Conservation (phyloP, 73 alveolate species). For the Uronychia binucleata region DNA sequence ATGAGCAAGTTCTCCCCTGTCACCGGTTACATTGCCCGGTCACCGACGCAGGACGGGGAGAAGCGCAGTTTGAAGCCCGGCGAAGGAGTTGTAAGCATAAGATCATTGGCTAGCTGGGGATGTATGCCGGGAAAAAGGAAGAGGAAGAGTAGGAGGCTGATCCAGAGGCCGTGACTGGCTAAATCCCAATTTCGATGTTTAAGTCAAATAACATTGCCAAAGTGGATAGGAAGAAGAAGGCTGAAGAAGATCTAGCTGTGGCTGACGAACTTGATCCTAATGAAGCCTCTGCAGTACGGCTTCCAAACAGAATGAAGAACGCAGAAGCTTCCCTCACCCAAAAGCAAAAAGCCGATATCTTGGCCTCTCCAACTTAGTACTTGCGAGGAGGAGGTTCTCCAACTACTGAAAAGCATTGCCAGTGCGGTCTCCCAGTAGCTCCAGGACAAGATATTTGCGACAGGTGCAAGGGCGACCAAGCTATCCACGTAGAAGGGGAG, state of each 20-base stretch:
- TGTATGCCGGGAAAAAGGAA: background rate
- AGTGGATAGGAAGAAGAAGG: too few relatives aligned
- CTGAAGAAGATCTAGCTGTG: too few relatives aligned
- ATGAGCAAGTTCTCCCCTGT: conserved; percentile 43
- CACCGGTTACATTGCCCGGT: background rate
- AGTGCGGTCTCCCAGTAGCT: background rate
- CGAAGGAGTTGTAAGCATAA: background rate
- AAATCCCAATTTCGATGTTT: conserved; percentile 22
- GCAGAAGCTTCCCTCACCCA: conserved; percentile 30
- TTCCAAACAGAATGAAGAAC: conserved; percentile 13
- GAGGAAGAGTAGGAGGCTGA: background rate
- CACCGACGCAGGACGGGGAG: background rate
- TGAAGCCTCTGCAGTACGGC: conserved; percentile 17
- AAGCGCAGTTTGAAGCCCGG: background rate
- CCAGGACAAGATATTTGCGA: too few relatives aligned
- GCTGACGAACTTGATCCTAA: too few relatives aligned
- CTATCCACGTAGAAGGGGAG: conserved; percentile 56
- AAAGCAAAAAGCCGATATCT: background rate
- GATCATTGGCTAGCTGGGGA: background rate
- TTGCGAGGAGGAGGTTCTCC: background rate
- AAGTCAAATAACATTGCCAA: conserved; percentile 32
- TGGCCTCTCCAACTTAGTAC: conserved; percentile 18
- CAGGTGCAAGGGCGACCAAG: too few relatives aligned
- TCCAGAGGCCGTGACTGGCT: too few relatives aligned
- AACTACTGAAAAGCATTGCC: background rate